Evolutionary conservation across 768 basidiomycete genomes (phyloP), one percentile per base, ranked within the genome.

Genomic region (Collybiopsis luxurians): DNA sequence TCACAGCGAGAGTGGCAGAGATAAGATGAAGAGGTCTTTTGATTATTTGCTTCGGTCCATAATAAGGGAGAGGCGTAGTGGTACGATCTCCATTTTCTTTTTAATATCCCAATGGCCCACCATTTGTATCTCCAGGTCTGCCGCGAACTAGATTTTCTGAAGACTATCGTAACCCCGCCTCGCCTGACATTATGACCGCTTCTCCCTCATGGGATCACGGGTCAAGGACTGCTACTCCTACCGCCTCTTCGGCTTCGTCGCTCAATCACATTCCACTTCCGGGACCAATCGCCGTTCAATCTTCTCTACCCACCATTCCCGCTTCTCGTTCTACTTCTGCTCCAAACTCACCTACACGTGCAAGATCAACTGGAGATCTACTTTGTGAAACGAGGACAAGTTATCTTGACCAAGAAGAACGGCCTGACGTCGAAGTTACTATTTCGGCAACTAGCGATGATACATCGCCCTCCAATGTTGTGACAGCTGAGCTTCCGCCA

Each of bases 11-110:
- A 68, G 71, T 11, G 87, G 88, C 12, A 86, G 82, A 66, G 75
- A 77, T 40, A 91, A 88, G 73, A 89, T 95, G 75, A 82, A 85
- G 53, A 79, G 79, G 46, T 81, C 82, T 0, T 91, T 95, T 66
- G 81, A 83, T 39, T 94, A 82, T 76, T 67, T 94, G n/a, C 67
- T 93, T 57, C 82, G 80, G 65, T 81, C 84, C 4, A 81, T 90
- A 23, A 70, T 82, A 52, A 79, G 82, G 42, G 74, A 79, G 55
- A 71, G 75, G 68, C 71, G 79, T 5, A 47, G 47, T 19, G 40
- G 53, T 54, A 45, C 27, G 21, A 17, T n/a, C 36, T 26, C 46
- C 12, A 26, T 24, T 21, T 23, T 30, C 38, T 38, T 39, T 24
- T 15, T 47, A 39, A n/a, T 58, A 28, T 48, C 17, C 30, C 17